phyloP scores from a whole-genome alignment of 1,284 basidiomycete species.

The Neonothopanus nambi region DNA sequence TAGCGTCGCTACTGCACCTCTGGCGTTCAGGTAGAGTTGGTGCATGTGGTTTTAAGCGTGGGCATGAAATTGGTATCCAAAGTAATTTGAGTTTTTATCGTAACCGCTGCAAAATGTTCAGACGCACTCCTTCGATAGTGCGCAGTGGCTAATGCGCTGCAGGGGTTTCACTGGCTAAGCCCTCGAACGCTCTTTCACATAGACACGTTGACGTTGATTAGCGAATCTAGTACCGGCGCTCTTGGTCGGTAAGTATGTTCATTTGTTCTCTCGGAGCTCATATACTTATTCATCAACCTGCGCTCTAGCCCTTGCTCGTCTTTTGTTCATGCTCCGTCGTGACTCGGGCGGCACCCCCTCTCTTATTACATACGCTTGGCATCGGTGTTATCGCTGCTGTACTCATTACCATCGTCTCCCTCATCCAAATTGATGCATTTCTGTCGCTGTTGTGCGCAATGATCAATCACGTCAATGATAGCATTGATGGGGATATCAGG shows the following conservation, averaged over 20 bases:
- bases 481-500: constrained; percentile 39
- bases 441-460: constrained; percentile 46
- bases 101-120: constrained; percentile 44
- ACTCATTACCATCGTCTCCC: constrained; percentile 50
- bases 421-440: constrained; percentile 55
- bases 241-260: constrained; percentile 39
- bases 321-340: constrained; percentile 48
- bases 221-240: constrained; percentile 45
- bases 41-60: too few relatives aligned
- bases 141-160: too few relatives aligned
- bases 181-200: too few relatives aligned
- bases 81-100: too few relatives aligned
- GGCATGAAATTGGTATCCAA: too few relatives aligned
- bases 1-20: constrained; percentile 65
- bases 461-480: constrained; percentile 41
- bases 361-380: constrained; percentile 34
- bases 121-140: constrained; percentile 48
- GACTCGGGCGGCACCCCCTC: constrained; percentile 36
- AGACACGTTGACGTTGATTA: too few relatives aligned
- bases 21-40: constrained; percentile 34
- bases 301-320: constrained; percentile 46
- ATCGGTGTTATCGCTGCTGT: constrained; percentile 39
- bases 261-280: constrained; percentile 9
- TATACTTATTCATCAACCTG: constrained; percentile 36
- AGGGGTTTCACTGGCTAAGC: too few relatives aligned